A percentile compares a stretch with the other conserved stretches of the same genome.
Conservation (phyloP, 768 basidiomycete species). For the Lepiota venenata region DNA sequence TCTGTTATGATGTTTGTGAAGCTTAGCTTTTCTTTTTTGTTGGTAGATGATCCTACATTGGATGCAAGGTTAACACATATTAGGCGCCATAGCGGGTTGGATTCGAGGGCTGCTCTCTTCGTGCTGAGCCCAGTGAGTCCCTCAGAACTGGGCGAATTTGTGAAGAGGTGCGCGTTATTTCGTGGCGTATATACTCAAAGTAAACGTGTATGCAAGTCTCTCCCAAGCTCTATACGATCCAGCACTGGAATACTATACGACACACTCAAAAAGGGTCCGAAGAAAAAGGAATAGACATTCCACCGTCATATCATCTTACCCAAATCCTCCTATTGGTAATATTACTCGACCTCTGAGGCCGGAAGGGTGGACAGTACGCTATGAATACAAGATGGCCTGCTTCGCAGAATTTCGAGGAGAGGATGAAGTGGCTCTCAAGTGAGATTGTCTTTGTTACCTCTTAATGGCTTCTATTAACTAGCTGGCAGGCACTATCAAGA, state of each 20-base stretch:
- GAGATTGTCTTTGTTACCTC: constrained; percentile 23
- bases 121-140: constrained; percentile 90
- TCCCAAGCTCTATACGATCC: constrained; percentile 88
- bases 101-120: constrained; percentile 89
- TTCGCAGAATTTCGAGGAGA: constrained; percentile 96
- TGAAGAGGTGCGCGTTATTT: constrained; percentile 54
- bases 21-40: not conserved
- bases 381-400: constrained; percentile 96
- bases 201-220: constrained; percentile 43
- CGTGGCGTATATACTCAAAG: not conserved
- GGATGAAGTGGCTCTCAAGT: constrained; percentile 91
- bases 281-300: constrained; percentile 86
- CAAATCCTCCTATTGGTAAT: constrained; percentile 43
- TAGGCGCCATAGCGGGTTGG: constrained; percentile 82
- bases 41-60: constrained; percentile 76
- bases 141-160: constrained; percentile 87
- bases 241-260: constrained; percentile 89
- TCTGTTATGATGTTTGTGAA: not conserved
- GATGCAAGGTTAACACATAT: constrained; percentile 86
- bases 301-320: constrained; percentile 49
- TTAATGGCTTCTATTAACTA: constrained; percentile 13
- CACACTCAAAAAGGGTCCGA: constrained; percentile 89
- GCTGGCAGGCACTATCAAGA: constrained; percentile 85
- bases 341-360: constrained; percentile 64
- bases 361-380: constrained; percentile 94